Percentiles rank a stretch among this genome's conserved stretches.
Conservation (phyloP, 495 filamentous ascomycete species). For the Talaromyces proteolyticus region DNA sequence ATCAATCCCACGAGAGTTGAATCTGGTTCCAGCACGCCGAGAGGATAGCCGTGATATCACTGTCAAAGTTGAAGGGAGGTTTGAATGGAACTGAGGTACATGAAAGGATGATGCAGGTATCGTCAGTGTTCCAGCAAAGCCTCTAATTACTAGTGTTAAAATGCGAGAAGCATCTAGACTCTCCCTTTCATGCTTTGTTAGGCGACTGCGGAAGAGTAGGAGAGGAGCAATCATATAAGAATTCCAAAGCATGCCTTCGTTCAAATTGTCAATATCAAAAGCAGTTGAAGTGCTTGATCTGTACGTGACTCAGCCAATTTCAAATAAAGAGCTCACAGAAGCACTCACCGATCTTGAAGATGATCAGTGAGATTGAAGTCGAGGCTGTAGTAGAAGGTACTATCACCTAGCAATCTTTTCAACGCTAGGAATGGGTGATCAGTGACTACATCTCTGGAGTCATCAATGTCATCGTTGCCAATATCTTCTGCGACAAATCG, state of each 20-base stretch:
- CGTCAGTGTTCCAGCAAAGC: constrained; percentile 78
- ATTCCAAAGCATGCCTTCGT: constrained; percentile 93
- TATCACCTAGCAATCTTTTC: constrained; percentile 85
- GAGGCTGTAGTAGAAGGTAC: constrained; percentile 97
- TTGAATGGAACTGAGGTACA: constrained; percentile 41
- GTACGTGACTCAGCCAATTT: constrained; percentile 33
- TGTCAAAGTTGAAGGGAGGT: constrained; percentile 77
- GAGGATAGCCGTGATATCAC: constrained; percentile 91
- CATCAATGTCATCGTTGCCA: constrained; percentile 50
- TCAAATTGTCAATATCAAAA: constrained; percentile 78
- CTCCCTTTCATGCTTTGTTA: constrained; percentile 64
- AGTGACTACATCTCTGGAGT: constrained; percentile 56
- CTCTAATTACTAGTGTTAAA: constrained; percentile 88
- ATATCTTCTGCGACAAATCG: constrained; percentile 41
- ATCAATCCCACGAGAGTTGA: constrained; percentile 94
- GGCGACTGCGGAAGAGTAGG: constrained; percentile 76
- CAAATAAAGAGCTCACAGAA: constrained; percentile 5
- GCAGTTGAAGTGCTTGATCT: constrained; percentile 44
- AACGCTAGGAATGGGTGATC: constrained; percentile 87
- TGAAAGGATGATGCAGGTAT: constrained; percentile 64
- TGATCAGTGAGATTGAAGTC: constrained; percentile 96
- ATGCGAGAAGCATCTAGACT: constrained; percentile 80
- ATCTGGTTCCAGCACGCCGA: constrained; percentile 85
- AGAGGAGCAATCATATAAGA: constrained; percentile 95
- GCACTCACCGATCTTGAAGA: constrained; percentile 76